Base-by-base conservation (phyloP, 129 eudicot genomes). In the Scalesia atractyloides region DNA sequence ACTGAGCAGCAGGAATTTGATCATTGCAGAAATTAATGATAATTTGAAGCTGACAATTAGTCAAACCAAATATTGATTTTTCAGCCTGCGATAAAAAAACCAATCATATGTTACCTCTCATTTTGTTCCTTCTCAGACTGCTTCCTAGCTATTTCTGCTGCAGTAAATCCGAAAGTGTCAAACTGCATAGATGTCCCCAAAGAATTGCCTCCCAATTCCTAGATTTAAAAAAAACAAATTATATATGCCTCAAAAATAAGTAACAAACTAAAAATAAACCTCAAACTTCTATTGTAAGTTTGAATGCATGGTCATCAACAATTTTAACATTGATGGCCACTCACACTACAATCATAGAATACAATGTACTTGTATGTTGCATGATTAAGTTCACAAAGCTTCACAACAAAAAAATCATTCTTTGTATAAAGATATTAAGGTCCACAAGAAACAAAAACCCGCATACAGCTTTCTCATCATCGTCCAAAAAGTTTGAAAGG, bases 141-240 rank as follows among this genome's bases (percentile, higher is more conserved):
- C 79, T 86, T 84, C n/a, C 91, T 89, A 49, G 99, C 97, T 75
- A 84, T 73, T 59, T 95, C 99, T 13, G 93, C 94, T 41, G 99
- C 99, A n/a, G 99, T 95, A 67, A 82, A 84, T 68, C 99, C 97
- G 57, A 95, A 95, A 22, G 99, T 95, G 66, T 95, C 99, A 68
- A 90, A 95, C 82, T 95, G 86, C 83, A 84, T 82, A 10, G 97
- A 90, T 62, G 97, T 86, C 69, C 94, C 96, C 84, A 95, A 76
- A 56, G 88, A 85, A 77, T 87, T 79, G 56, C 91, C 96, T 79
- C 83, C 99, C 85, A 90, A 17, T 68, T 90, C 99, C 99, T 94
- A 76, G 4, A 73, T 71, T 15, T 2, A 41, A 65, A 62, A 61
- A 68, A 76, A 18, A 70, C 59, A 70, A 24, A 5, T 53, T 41